Percentiles rank a stretch among this genome's conserved stretches.
Evolutionary conservation across 176 grass and related monocot genomes (phyloP).

Genomic region (Themeda triandra): DNA sequence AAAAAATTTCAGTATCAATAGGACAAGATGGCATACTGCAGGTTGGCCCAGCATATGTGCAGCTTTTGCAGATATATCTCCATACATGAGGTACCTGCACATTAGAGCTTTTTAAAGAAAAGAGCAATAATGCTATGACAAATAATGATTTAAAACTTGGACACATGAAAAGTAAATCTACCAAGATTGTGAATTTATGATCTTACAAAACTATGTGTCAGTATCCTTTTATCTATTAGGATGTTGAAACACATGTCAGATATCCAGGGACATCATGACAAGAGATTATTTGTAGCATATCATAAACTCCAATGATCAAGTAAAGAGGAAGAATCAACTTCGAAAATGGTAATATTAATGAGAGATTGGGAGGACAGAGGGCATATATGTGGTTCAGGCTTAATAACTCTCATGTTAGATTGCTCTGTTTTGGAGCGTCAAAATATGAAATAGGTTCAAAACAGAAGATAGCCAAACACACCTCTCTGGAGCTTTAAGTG

Average conservation of each 20-base stretch:
- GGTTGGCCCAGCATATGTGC: constrained; percentile 76
- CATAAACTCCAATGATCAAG: neutral
- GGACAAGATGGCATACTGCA: constrained; percentile 47
- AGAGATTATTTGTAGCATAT: neutral
- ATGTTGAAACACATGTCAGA: neutral
- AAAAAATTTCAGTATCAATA: constrained; percentile 14
- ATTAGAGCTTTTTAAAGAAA: constrained; percentile 11
- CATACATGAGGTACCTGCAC: constrained; percentile 85
- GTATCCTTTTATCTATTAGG: neutral
- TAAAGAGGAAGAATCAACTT: constrained; percentile 1
- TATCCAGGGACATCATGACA: neutral
- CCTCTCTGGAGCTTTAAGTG: constrained; percentile 87
- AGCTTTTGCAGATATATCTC: constrained; percentile 91
- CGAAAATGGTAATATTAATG: neutral
- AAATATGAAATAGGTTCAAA: neutral
- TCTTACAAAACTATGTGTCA: neutral
- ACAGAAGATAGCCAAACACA: constrained; percentile 26
- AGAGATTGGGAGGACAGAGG: neutral
- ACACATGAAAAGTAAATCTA: neutral
- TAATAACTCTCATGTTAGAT: neutral
- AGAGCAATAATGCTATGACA: neutral
- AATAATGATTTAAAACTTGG: neutral
- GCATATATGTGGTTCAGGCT: neutral
- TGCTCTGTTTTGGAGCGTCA: neutral
- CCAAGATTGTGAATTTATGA: neutral